Conservation (phyloP, 305 asterid species). For the Nicotiana rustica region DNA sequence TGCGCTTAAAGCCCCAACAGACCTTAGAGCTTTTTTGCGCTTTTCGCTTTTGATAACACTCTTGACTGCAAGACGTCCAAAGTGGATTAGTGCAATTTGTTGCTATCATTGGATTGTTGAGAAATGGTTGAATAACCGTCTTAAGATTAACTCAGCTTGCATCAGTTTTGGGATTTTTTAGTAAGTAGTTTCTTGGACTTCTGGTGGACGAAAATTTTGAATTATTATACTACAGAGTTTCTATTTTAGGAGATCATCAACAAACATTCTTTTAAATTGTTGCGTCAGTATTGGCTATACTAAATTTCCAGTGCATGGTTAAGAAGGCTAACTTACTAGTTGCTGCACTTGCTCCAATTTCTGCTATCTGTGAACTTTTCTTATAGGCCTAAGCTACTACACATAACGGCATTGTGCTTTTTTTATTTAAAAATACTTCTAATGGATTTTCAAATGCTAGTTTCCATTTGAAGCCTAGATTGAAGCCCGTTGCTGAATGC, state of each 20-base stretch:
- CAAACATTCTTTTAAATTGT: not conserved
- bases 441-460: conserved; percentile 1
- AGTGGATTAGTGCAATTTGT: not conserved
- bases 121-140: not conserved
- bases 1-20: too few species aligned
- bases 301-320: not conserved
- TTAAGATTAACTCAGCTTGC: not conserved
- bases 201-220: not conserved
- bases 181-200: not conserved
- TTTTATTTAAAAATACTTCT: not conserved
- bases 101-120: conserved; percentile 5
- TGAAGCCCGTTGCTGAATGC: not conserved
- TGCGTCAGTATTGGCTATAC: not conserved
- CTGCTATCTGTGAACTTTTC: not conserved
- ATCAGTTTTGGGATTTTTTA: conserved; percentile 15
- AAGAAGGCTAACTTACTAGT: conserved; percentile 13
- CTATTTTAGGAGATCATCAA: not conserved
- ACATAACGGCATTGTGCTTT: not conserved
- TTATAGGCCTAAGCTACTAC: not conserved
- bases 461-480: not conserved
- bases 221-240: not conserved
- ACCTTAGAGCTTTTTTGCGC: too few species aligned
- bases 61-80: not conserved
- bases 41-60: not conserved
- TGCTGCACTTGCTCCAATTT: not conserved